phyloP scores from a whole-genome alignment of 1,284 basidiomycete species.

The Rhodotorula sp. region DNA sequence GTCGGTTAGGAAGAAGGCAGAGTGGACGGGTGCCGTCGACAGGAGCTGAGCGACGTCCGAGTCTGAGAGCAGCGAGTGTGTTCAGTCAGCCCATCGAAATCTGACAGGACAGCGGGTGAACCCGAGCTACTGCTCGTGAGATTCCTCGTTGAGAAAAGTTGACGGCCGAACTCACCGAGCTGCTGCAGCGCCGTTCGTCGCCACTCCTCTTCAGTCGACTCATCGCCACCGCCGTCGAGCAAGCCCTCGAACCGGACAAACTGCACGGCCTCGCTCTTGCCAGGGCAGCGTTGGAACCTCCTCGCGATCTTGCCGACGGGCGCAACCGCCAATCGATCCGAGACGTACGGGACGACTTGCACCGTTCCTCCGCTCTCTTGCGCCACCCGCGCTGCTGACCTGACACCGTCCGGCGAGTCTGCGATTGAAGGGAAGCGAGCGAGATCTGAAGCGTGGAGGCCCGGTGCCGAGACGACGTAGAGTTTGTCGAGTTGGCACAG shows the following conservation, averaged over 20 bases:
- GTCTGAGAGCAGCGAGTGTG: background rate
- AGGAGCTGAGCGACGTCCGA: background rate
- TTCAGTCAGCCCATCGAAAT: no score
- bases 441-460: conserved; percentile 37
- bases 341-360: conserved; percentile 13
- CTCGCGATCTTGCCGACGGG: conserved; percentile 8
- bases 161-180: background rate
- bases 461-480: conserved; percentile 31
- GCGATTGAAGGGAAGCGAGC: conserved; percentile 21
- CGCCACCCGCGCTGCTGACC: background rate
- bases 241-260: conserved; percentile 14
- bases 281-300: conserved; percentile 6
- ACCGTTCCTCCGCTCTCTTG: background rate
- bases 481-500: conserved; percentile 31
- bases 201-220: background rate
- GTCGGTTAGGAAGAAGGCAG: conserved; percentile 31
- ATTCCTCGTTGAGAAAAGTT: no score
- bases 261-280: conserved; percentile 5
- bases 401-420: background rate
- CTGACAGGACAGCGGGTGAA: no score
- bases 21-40: background rate
- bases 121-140: no score
- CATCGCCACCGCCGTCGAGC: conserved; percentile 1
- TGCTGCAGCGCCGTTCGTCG: background rate
- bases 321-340: background rate